phyloP scores from a whole-genome alignment of 306 rosid genomes.

The Albizia julibrissin region DNA sequence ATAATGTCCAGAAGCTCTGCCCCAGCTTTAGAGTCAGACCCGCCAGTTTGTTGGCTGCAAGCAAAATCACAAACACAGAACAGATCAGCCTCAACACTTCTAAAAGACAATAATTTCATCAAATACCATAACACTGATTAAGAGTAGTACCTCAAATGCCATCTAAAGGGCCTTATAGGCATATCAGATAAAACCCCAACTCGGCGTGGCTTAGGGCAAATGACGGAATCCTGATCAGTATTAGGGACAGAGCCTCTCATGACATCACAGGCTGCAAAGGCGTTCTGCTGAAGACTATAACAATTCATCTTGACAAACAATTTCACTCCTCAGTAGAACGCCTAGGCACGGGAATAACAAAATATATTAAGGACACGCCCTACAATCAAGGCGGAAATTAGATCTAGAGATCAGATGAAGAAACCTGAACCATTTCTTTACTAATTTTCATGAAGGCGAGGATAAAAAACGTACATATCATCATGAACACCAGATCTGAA shows the following conservation, averaged over 20 bases:
- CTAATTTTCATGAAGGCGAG: conserved; percentile 13
- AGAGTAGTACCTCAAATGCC: conserved; percentile 56
- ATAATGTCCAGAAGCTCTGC: conserved; percentile 78
- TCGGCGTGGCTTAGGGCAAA: conserved; percentile 85
- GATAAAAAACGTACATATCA: not conserved
- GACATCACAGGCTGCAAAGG: conserved; percentile 68
- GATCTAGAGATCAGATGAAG: not conserved
- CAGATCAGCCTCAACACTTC: conserved; percentile 20
- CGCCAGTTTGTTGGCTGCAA: conserved; percentile 47
- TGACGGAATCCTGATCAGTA: conserved; percentile 60
- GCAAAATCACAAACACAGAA: conserved; percentile 15
- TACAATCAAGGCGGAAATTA: not conserved
- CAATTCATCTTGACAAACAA: conserved; percentile 61
- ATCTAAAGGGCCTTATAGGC: conserved; percentile 53
- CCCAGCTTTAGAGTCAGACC: conserved; percentile 78
- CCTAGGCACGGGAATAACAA: conserved; percentile 44
- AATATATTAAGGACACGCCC: not conserved
- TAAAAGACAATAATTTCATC: conserved; percentile 14
- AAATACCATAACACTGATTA: not conserved
- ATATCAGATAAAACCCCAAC: conserved; percentile 58
- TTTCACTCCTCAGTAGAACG: conserved; percentile 56
- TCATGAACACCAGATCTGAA: conserved; percentile 48
- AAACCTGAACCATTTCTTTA: conserved; percentile 12
- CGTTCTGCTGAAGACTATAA: conserved; percentile 76
- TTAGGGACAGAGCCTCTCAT: conserved; percentile 44